These are phyloP conservation scores for Sporothrix globosa DNA, from an alignment of 2,329 filamentous ascomycete genomes.

Conservation along the genomic window DNA sequence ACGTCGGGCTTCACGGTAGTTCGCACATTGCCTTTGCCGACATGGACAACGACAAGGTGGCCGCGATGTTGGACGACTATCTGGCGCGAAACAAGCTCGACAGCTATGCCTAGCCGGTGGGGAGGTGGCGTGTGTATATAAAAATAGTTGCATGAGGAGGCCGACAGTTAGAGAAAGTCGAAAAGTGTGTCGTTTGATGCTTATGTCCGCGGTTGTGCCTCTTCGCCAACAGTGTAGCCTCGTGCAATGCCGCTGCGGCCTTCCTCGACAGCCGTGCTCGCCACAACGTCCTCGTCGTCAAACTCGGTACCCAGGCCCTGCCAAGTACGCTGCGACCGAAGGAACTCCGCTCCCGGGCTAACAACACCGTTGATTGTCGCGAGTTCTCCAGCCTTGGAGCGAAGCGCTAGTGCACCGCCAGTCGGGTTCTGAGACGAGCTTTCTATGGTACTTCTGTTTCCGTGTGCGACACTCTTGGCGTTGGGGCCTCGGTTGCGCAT, in stretches of 20 bases:
- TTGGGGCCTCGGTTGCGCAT: slow-evolving; percentile 55
- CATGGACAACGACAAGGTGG: slow-evolving; percentile 39
- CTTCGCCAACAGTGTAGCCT: slow-evolving; percentile 77
- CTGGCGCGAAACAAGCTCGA: slow-evolving; percentile 35
- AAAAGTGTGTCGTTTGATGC: neutral
- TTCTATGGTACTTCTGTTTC: slow-evolving; percentile 37
- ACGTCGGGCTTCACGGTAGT: slow-evolving; percentile 37
- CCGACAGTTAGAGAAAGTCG: neutral
- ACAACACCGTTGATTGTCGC: slow-evolving; percentile 80
- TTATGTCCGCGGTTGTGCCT: slow-evolving; percentile 30
- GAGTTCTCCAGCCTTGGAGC: slow-evolving; percentile 64
- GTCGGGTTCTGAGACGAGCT: slow-evolving; percentile 37
- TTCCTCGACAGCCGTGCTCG: slow-evolving; percentile 75
- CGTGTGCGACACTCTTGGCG: slow-evolving; percentile 1
- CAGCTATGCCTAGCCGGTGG: slow-evolving; percentile 29
- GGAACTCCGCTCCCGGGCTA: slow-evolving; percentile 89
- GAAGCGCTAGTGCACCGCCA: slow-evolving; percentile 57
- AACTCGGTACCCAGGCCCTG: slow-evolving; percentile 89
- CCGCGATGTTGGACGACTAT: slow-evolving; percentile 38
- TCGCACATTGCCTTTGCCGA: slow-evolving; percentile 41
- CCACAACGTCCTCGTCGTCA: slow-evolving; percentile 48
- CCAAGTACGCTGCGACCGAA: slow-evolving; percentile 85
- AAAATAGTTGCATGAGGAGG: neutral
- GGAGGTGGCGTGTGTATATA: neutral
- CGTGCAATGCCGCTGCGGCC: slow-evolving; percentile 85